These are phyloP conservation scores for Dipteronia sinensis DNA, from an alignment of 345 rosid genomes.

Conservation along the genomic window DNA sequence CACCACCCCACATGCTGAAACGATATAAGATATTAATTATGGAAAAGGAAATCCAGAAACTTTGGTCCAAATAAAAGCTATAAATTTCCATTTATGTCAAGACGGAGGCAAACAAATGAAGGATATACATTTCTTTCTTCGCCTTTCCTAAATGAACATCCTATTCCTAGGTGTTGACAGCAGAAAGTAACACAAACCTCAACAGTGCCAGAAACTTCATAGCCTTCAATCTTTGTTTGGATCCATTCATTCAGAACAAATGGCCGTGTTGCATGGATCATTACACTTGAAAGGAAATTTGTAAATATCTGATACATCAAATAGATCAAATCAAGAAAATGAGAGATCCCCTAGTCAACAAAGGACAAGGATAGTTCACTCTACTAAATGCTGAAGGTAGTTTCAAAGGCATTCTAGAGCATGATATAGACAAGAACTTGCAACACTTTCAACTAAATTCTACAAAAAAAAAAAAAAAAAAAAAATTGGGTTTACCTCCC, in stretches of 20 bases:
- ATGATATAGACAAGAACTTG: conserved; percentile 4
- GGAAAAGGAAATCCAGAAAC: background rate
- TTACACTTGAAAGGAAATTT: conserved; percentile 87
- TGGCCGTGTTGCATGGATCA: conserved; percentile 93
- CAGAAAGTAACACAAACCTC: conserved; percentile 61
- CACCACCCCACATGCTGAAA: conserved; percentile 95
- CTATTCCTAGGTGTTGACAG: conserved; percentile 12
- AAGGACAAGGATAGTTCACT: background rate
- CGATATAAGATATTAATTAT: conserved; percentile 13
- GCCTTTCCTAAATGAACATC: background rate
- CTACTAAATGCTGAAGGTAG: conserved; percentile 1
- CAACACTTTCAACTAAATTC: conserved; percentile 1
- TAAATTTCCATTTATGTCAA: conserved; percentile 1
- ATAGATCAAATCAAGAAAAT: conserved; percentile 15
- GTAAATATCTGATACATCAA: conserved; percentile 77
- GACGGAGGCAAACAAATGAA: conserved; percentile 13
- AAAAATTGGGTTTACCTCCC: conserved; percentile 62
- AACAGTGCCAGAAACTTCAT: conserved; percentile 98
- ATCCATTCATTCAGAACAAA: conserved; percentile 92
- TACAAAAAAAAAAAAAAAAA: conserved; percentile 12
- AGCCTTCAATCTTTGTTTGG: conserved; percentile 92
- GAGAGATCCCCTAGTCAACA: background rate
- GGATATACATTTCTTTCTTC: background rate
- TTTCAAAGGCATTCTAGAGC: background rate
- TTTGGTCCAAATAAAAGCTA: conserved; percentile 6